Percentiles rank a stretch among this genome's conserved stretches.
Conservation (phyloP, 2,329 filamentous ascomycete genomes). For the Fusarium sambucinum region DNA sequence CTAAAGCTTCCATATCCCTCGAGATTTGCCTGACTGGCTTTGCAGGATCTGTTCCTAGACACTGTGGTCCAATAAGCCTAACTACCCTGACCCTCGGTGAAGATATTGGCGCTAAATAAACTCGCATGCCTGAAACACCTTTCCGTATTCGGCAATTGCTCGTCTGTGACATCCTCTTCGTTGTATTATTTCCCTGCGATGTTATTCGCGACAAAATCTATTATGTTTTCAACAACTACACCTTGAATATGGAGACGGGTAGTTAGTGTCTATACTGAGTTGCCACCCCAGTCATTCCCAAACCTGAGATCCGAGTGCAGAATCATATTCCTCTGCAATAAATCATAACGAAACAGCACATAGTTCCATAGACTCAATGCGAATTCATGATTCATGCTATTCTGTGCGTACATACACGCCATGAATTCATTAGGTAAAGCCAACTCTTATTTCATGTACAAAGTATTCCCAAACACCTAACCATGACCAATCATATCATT, state of each 20-base stretch:
- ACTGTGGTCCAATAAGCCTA: constrained; percentile 8
- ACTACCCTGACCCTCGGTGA: constrained; percentile 13
- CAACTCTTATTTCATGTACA: not conserved
- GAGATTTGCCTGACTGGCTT: not conserved
- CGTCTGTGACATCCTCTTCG: constrained; percentile 27
- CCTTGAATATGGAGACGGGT: not conserved
- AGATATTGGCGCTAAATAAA: constrained; percentile 24
- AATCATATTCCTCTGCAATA: not conserved
- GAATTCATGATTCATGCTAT: not conserved
- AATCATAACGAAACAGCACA: not conserved
- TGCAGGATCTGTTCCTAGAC: constrained; percentile 5
- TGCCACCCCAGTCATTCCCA: not conserved
- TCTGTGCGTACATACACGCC: not conserved
- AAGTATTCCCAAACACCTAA: not conserved
- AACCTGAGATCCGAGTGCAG: not conserved
- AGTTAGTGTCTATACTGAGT: not conserved
- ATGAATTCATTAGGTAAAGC: constrained; percentile 1
- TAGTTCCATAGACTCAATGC: not conserved
- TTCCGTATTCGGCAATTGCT: constrained; percentile 40
- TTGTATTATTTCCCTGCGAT: constrained; percentile 14
- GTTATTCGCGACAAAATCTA: not conserved
- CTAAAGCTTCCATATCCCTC: not conserved
- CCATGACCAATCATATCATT: not conserved
- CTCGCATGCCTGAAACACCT: constrained; percentile 24
- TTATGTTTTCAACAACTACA: not conserved